These are phyloP conservation scores for Kalmanozyma brasiliensis DNA, from an alignment of 1,284 basidiomycete genomes.

Conservation along the genomic window DNA sequence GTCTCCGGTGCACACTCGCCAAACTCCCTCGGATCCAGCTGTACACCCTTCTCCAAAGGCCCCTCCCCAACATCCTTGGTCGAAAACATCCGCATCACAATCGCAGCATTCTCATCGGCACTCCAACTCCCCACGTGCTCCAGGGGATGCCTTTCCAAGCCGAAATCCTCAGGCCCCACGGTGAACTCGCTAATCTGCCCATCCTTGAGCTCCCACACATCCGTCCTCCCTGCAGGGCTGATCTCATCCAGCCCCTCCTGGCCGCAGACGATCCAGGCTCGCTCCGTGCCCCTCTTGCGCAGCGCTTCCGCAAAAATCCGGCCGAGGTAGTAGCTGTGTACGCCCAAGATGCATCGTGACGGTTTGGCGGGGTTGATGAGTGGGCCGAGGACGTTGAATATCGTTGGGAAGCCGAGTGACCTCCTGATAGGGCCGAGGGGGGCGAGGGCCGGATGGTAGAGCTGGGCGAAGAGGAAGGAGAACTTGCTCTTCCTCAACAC, in stretches of 20 bases:
- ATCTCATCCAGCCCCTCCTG: conserved; percentile 93
- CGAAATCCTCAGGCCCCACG: conserved; percentile 60
- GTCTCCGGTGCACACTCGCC: conserved; percentile 28
- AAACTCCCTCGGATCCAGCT: conserved; percentile 31
- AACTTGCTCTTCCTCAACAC: conserved; percentile 73
- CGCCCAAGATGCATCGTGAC: conserved; percentile 83
- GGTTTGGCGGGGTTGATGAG: conserved; percentile 92
- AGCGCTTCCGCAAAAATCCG: conserved; percentile 83
- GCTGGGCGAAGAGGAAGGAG: conserved; percentile 90
- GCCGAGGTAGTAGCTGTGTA: conserved; percentile 86
- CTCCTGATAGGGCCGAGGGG: conserved; percentile 86
- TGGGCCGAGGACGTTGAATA: conserved; percentile 96
- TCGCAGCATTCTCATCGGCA: conserved; percentile 60
- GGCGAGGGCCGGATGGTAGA: conserved; percentile 89
- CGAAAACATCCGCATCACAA: conserved; percentile 56
- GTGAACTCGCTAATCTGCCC: conserved; percentile 53
- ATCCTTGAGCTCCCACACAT: conserved; percentile 69
- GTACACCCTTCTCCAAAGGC: conserved; percentile 8
- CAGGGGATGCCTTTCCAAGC: conserved; percentile 51
- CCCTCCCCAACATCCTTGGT: conserved; percentile 20
- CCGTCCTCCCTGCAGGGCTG: conserved; percentile 83
- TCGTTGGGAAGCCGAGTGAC: conserved; percentile 89
- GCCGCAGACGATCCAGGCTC: conserved; percentile 93
- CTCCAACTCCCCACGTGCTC: conserved; percentile 53
- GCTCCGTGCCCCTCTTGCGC: conserved; percentile 74